Evolutionary conservation across 345 rosid genomes (phyloP).

Genomic region (Eucalyptus pauciflora): DNA sequence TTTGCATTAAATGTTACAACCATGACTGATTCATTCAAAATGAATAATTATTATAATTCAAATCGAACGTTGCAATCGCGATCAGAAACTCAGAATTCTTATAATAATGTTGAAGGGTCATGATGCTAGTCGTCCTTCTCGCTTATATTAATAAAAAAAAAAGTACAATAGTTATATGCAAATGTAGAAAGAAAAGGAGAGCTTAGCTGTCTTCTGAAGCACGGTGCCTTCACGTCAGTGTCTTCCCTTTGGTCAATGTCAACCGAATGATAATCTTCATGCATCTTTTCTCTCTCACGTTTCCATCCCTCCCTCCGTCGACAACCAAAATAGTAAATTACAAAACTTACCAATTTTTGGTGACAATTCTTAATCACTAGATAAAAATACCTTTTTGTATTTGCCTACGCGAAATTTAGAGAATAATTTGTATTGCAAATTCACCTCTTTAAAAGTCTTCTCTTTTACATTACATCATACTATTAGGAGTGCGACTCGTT

Average conservation of each 20-base stretch:
- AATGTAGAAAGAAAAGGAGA: not conserved
- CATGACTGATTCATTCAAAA: not conserved
- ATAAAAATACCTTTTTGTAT: not conserved
- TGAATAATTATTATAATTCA: not conserved
- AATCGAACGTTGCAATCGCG: accelerated
- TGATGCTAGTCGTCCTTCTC: not conserved
- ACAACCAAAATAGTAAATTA: not conserved
- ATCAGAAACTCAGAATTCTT: not conserved
- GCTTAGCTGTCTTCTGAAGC: not conserved
- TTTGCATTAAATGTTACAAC: not conserved
- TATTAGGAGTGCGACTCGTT: not conserved
- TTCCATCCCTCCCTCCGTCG: not conserved
- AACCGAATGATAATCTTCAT: not conserved
- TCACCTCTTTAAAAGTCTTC: not conserved
- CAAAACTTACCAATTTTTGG: not conserved
- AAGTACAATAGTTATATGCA: not conserved
- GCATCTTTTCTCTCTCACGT: not conserved
- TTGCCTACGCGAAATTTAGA: not conserved
- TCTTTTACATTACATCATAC: not conserved
- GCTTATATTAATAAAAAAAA: not conserved
- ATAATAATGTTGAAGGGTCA: not conserved
- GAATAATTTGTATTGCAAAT: not conserved
- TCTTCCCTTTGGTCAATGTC: not conserved
- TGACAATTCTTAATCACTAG: not conserved
- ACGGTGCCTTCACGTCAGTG: not conserved